phyloP scores from a whole-genome alignment of 2,329 filamentous ascomycete species.

The Nannizziopsis barbatae region DNA sequence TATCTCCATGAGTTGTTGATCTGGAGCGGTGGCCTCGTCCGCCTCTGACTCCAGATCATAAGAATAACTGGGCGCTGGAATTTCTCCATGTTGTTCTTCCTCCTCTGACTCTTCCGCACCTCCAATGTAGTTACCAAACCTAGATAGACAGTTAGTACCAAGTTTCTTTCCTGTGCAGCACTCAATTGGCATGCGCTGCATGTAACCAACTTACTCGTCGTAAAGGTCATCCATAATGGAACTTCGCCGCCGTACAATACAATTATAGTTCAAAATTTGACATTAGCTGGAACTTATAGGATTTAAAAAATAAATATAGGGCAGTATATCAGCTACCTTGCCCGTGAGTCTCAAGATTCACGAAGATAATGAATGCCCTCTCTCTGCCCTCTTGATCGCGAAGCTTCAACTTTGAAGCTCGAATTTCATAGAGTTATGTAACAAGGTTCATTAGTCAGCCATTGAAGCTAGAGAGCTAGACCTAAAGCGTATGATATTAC shows the following conservation, averaged over 20 bases:
- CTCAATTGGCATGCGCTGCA: not conserved
- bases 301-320: too few relatives aligned
- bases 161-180: not conserved
- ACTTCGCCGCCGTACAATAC: not conserved
- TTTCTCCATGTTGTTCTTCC: constrained; percentile 63
- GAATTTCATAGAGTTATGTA: too few relatives aligned
- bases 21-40: constrained; percentile 49
- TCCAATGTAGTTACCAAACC: constrained; percentile 97
- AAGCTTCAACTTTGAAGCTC: too few relatives aligned
- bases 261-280: not conserved
- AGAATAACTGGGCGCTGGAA: constrained; percentile 68
- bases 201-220: constrained; percentile 57
- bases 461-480: too few relatives aligned
- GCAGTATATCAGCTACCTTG: too few relatives aligned
- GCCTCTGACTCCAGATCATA: constrained; percentile 59
- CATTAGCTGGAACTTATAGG: too few relatives aligned
- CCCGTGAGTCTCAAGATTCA: too few relatives aligned
- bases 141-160: constrained; percentile 27
- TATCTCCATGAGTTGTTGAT: constrained; percentile 86
- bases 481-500: too few relatives aligned
- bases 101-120: constrained; percentile 84
- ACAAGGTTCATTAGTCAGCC: too few relatives aligned
- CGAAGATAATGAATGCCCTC: too few relatives aligned
- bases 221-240: constrained; percentile 82
- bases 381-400: too few relatives aligned